A percentile compares a stretch with the other conserved stretches of the same genome.
These are phyloP conservation scores for Mytilinidion resinicola DNA, from an alignment of 495 filamentous ascomycete species.

Conservation along the genomic window DNA sequence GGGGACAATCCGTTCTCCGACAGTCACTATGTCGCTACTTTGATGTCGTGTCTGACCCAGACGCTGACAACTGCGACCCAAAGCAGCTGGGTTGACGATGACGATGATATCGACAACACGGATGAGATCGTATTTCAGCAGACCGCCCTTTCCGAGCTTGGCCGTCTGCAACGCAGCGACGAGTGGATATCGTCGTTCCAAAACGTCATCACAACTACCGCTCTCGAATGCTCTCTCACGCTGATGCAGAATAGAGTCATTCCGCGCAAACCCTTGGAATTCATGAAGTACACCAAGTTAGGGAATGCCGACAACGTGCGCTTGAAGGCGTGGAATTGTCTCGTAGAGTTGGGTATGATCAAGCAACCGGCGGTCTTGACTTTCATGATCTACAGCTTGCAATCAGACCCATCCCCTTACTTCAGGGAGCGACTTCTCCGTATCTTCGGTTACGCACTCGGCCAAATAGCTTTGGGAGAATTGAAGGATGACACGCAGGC, in stretches of 20 bases:
- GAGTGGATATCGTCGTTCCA: constrained; percentile 90
- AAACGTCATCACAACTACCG: constrained; percentile 80
- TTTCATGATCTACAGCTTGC: constrained; percentile 65
- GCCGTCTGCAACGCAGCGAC: constrained; percentile 84
- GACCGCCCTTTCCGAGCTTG: constrained; percentile 73
- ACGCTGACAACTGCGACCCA: constrained; percentile 44
- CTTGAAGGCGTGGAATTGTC: constrained; percentile 71
- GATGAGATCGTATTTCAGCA: constrained; percentile 52
- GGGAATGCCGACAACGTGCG: constrained; percentile 75
- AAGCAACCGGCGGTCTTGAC: constrained; percentile 54
- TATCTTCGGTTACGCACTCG: constrained; percentile 65
- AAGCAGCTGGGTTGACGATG: constrained; percentile 40
- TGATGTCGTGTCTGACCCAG: constrained; percentile 74
- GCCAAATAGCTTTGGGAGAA: constrained; percentile 72
- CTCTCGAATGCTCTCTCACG: constrained; percentile 66
- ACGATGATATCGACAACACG: constrained; percentile 47
- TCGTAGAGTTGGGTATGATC: constrained; percentile 71
- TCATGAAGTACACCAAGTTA: constrained; percentile 73
- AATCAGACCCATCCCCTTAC: constrained; percentile 73
- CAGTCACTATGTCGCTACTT: constrained; percentile 71
- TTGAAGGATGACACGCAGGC: constrained; percentile 29
- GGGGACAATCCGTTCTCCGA: constrained; percentile 66
- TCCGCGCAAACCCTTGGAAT: constrained; percentile 54
- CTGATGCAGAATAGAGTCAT: constrained; percentile 68
- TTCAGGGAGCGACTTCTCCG: constrained; percentile 63